phyloP scores from a whole-genome alignment of 768 basidiomycete genomes.

The Paxillus rubicundulus region DNA sequence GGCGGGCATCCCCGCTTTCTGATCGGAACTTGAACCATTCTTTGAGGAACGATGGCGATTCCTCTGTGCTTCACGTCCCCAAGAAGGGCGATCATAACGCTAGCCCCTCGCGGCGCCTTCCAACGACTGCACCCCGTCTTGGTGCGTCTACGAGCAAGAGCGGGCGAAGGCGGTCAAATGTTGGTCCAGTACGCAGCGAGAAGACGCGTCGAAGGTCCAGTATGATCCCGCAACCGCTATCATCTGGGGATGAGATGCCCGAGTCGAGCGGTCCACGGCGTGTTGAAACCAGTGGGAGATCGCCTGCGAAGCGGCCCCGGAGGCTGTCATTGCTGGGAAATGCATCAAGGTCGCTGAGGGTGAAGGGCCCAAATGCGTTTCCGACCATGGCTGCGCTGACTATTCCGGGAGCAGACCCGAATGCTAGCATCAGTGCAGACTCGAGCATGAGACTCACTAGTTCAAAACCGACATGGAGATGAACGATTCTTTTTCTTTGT shows the following conservation, averaged over 20 bases:
- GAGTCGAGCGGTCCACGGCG: slow-evolving; percentile 39
- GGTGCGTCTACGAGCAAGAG: slow-evolving; percentile 37
- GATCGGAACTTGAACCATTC: slow-evolving; percentile 64
- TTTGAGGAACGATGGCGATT: slow-evolving; percentile 24
- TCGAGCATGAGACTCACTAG: slow-evolving; percentile 42
- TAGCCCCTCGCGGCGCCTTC: slow-evolving; percentile 51
- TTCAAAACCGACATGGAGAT: slow-evolving; percentile 59
- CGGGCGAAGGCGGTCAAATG: slow-evolving; percentile 62
- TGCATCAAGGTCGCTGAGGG: slow-evolving; percentile 34
- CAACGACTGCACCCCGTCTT: slow-evolving; percentile 42
- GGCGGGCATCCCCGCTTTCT: slow-evolving; percentile 44
- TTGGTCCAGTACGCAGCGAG: slow-evolving; percentile 74
- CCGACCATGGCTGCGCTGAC: slow-evolving; percentile 31
- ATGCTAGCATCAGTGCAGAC: slow-evolving; percentile 42
- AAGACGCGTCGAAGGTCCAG: slow-evolving; percentile 75
- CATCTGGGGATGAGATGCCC: slow-evolving; percentile 37
- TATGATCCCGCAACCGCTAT: slow-evolving; percentile 68
- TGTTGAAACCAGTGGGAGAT: slow-evolving; percentile 39
- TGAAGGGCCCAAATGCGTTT: slow-evolving; percentile 33
- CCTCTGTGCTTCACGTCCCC: slow-evolving; percentile 25
- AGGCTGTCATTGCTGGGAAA: slow-evolving; percentile 52
- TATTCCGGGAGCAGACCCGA: slow-evolving; percentile 40
- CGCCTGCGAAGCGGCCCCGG: slow-evolving; percentile 61
- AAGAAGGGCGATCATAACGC: slow-evolving; percentile 36
- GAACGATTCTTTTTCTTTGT: slow-evolving; percentile 22